Base-by-base conservation (phyloP, 2,329 filamentous ascomycete genomes). In the Talaromyces verruculosus region DNA sequence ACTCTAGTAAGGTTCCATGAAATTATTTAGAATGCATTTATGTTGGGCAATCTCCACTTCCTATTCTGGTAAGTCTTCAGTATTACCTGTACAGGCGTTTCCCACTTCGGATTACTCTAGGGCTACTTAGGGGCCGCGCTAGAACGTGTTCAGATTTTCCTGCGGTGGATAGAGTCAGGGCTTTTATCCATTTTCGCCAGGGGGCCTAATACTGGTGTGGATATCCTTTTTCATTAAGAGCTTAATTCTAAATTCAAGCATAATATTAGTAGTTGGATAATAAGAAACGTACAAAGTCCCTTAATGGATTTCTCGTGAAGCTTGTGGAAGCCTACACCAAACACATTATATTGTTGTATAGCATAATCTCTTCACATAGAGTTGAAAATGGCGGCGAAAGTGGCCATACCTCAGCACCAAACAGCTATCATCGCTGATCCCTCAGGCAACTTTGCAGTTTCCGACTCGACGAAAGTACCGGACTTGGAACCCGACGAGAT, bases 401-500 rank as follows among this genome's bases (percentile, higher is more conserved):
- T 33, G 51, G 25, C 51, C 10, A 57, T 57, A 33, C 51, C 51
- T 30, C 51, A 57, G 51, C 51, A 57, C 10, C 51, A 57, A 57
- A 57, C 25, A 57, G 51, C 51, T 35, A 57, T 57, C 33, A 35
- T 57, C 51, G 51, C 51, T 30, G 51, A 57, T 35, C 51, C 51
- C 28, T 57, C 51, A 30, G 51, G 51, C 28, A 57, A 57, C 51
- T 57, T 57, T 35, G 51, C 25, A 35, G 51, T 57, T 57, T 57
- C 51, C 19, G 51, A 57, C 22, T 57, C 51, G 33, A 57, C 17
- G 17, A 35, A 22, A 57, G 51, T 57, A 22, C 51, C 51, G 15
- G 30, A 57, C n/a, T 35, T 57, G 33, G 51, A 57, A 17, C 51
- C 51, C 51, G 51, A 57, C 33, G 51, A 57, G 51, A 57, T 57